These are phyloP conservation scores for Candida insectalens DNA, from an alignment of 805 yeast species.

Conservation along the genomic window DNA sequence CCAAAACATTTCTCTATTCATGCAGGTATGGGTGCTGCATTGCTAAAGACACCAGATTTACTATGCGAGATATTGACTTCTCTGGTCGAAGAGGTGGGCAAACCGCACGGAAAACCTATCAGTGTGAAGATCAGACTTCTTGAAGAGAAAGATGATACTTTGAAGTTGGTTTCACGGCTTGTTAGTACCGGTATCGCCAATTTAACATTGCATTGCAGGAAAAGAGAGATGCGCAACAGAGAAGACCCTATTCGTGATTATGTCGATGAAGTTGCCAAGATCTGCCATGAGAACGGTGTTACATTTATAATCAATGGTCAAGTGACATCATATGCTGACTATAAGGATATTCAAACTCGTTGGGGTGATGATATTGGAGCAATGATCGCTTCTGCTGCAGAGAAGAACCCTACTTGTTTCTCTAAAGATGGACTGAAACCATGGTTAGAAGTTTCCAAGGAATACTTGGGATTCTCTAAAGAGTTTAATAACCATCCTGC, in stretches of 20 bases:
- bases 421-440: constrained; percentile 29
- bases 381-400: constrained; percentile 92
- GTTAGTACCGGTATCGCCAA: constrained; percentile 75
- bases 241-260: constrained; percentile 72
- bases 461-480: constrained; percentile 45
- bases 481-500: constrained; percentile 52
- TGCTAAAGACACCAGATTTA: constrained; percentile 71
- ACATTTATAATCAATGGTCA: constrained; percentile 80
- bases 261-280: constrained; percentile 47
- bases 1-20: constrained; percentile 94
- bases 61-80: constrained; percentile 58
- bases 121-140: constrained; percentile 84
- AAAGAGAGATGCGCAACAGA: constrained; percentile 79
- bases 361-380: constrained; percentile 66
- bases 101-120: constrained; percentile 66
- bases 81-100: constrained; percentile 74
- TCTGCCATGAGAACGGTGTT: constrained; percentile 54
- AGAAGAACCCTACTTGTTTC: constrained; percentile 76
- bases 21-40: constrained; percentile 96
- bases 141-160: constrained; percentile 51
- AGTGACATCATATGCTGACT: constrained; percentile 46
- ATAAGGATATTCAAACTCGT: constrained; percentile 35
- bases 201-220: constrained; percentile 87
- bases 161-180: constrained; percentile 45
- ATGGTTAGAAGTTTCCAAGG: constrained; percentile 47